Evolutionary conservation across 2,329 filamentous ascomycete species (phyloP), one percentile per base, ranked within the genome.

Genomic region (Coniochaeta sp.): DNA sequence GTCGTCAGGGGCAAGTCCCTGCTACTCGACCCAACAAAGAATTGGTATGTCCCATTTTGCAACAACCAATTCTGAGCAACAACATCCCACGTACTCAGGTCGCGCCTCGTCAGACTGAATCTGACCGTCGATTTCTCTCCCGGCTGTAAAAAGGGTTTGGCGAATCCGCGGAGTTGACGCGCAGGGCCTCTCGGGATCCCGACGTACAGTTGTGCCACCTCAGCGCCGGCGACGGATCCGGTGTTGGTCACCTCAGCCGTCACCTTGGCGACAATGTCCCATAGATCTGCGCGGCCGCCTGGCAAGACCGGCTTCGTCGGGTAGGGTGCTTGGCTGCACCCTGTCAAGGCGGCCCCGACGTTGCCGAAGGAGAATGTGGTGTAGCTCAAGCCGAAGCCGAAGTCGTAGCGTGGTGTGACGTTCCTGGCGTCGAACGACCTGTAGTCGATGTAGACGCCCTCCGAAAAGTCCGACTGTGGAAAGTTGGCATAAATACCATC

Each of bases 11-110:
- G n/a, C 54, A 79, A 54, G 30, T 71, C 62, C 26, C 73, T 65
- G 56, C 75, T 78, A 54, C 74, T 79, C 3, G 67, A 67, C 0
- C 77, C 78, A 3, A 79, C 71, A 51, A 61, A 72, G 53, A 79
- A 52, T 3, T 54, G 56, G 54, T 77, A 79, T 10, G 63, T 60
- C 0, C 76, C 77, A 20, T 61, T 66, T 48, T 68, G 70, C 50
- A 83, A 58, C 42, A 70, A 69, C 85, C 85, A 88, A 58, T 78
- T 77, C 67, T 87, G 82, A 27, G 71, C 72, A 1, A 63, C 67
- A 5, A 77, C 73, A 61, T 87, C 81, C 85, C 85, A 88, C 24
- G 81, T 71, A 63, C 83, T 87, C 48, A 88, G 60, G 60, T 88
- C 85, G 54, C 83, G 76, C 35, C 85, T 72, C 16, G 75, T 85